Conservation (phyloP, 2,329 filamentous ascomycete species). For the Dothideomycetes sp. region DNA sequence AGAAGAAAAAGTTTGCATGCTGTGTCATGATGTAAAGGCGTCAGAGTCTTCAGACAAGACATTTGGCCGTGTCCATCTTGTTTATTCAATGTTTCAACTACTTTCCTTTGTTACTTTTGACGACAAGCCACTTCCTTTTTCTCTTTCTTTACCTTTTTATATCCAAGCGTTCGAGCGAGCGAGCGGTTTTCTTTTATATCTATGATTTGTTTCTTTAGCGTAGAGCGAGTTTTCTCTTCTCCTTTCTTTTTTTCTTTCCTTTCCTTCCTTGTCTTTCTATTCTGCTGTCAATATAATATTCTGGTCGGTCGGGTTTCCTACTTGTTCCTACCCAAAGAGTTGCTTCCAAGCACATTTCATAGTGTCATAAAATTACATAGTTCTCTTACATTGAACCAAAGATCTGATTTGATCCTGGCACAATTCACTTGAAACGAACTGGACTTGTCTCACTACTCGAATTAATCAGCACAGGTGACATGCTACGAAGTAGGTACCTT, state of each 20-base stretch:
- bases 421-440: too few relatives aligned
- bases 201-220: slow-evolving; percentile 3
- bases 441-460: too few relatives aligned
- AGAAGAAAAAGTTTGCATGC: slow-evolving; percentile 56
- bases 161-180: slow-evolving; percentile 12
- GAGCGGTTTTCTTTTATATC: slow-evolving; percentile 8
- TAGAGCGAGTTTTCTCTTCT: background rate
- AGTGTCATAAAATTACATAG: too few relatives aligned
- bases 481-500: too few relatives aligned
- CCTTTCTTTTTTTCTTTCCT: background rate
- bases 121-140: background rate
- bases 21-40: slow-evolving; percentile 62
- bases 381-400: too few relatives aligned
- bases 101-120: slow-evolving; percentile 9
- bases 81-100: background rate
- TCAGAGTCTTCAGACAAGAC: slow-evolving; percentile 4
- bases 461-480: too few relatives aligned
- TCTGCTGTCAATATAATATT: slow-evolving; percentile 4
- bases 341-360: background rate
- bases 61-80: background rate
- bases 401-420: too few relatives aligned
- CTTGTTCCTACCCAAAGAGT: background rate
- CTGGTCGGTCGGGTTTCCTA: background rate
- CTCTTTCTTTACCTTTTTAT: background rate
- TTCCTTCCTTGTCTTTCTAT: too few relatives aligned